phyloP scores from a whole-genome alignment of 2,329 filamentous ascomycete genomes.

The Colletotrichum sp. region DNA sequence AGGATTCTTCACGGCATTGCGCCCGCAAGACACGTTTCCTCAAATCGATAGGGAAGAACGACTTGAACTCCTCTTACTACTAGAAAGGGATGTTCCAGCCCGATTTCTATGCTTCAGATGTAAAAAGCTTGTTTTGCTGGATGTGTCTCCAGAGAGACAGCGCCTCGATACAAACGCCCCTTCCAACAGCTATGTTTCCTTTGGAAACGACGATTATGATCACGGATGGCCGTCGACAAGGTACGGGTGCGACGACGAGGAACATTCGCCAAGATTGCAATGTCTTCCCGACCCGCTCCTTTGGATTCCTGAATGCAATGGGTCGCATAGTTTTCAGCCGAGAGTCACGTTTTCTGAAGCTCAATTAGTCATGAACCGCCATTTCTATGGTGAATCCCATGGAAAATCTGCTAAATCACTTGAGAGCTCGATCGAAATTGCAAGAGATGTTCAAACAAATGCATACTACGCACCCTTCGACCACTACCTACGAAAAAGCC shows the following conservation, averaged over 20 bases:
- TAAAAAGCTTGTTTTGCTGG: fast-evolving
- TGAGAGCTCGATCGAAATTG: not conserved
- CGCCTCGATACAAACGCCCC: too few species aligned
- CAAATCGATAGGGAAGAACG: not conserved
- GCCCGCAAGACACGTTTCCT: not conserved
- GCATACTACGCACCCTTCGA: fast-evolving
- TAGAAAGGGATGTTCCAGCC: not conserved
- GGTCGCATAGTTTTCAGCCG: too few species aligned
- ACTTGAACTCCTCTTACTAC: not conserved
- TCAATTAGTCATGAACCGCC: not conserved
- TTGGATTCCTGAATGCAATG: too few species aligned
- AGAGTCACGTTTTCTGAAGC: not conserved
- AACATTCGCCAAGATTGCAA: too few species aligned
- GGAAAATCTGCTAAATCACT: fast-evolving
- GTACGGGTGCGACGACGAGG: too few species aligned
- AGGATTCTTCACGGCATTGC: not conserved
- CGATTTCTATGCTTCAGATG: not conserved
- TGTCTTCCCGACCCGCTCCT: too few species aligned
- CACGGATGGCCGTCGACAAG: too few species aligned
- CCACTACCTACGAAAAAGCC: not conserved
- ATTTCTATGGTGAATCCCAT: fast-evolving
- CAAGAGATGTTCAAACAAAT: fast-evolving
- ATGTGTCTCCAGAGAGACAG: too few species aligned
- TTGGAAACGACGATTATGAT: too few species aligned
- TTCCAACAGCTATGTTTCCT: too few species aligned